Percentiles rank a stretch among this genome's conserved stretches.
Evolutionary conservation across 495 filamentous ascomycete species (phyloP).

Genomic region (Penicillium pancosmium): DNA sequence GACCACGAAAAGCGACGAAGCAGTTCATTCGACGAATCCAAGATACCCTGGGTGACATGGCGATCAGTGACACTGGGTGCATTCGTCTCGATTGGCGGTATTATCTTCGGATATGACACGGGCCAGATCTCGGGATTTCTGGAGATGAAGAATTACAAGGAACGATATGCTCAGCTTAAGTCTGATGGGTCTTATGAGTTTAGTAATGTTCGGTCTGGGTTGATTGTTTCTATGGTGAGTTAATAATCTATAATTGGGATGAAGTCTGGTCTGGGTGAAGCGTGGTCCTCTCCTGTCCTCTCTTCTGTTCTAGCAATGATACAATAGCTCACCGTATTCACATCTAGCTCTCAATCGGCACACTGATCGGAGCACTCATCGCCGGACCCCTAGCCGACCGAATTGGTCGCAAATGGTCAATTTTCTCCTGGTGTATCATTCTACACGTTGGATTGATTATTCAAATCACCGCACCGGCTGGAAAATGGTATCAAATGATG

Average conservation of each 20-base stretch:
- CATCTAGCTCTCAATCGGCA: constrained; percentile 58
- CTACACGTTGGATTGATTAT: constrained; percentile 66
- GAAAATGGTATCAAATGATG: constrained; percentile 54
- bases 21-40: constrained; percentile 30
- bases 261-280: too few species aligned
- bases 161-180: constrained; percentile 43
- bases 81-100: constrained; percentile 66
- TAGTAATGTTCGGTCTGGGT: constrained; percentile 51
- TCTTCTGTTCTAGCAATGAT: too few species aligned
- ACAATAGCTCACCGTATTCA: too few species aligned
- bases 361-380: constrained; percentile 64
- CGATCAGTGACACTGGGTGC: constrained; percentile 49
- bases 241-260: too few species aligned
- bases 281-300: too few species aligned
- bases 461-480: constrained; percentile 56
- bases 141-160: constrained; percentile 56
- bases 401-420: constrained; percentile 52
- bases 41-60: constrained; percentile 45
- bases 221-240: constrained; percentile 53
- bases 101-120: constrained; percentile 58
- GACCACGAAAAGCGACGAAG: constrained; percentile 20
- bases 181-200: constrained; percentile 40
- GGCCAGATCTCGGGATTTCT: constrained; percentile 62
- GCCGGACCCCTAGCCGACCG: constrained; percentile 53
- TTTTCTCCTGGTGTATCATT: constrained; percentile 57